Conservation (phyloP, 345 rosid species). For the Pistacia vera region DNA sequence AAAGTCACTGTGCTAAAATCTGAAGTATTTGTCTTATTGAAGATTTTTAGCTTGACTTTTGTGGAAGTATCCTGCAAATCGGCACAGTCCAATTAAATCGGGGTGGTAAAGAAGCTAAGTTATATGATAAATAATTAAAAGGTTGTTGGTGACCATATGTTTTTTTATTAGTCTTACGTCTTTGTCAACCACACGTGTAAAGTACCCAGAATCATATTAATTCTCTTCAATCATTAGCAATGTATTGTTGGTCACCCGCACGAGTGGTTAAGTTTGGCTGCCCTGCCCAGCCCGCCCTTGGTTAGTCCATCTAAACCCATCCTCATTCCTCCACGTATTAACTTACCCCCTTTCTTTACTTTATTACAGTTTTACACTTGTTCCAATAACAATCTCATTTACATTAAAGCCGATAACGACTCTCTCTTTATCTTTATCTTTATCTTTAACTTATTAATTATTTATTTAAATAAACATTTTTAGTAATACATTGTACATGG, state of each 20-base stretch:
- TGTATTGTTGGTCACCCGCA: slow-evolving; percentile 31
- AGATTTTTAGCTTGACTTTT: slow-evolving; percentile 2
- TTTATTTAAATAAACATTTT: too few species aligned
- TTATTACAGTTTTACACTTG: too few species aligned
- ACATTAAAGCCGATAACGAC: too few species aligned
- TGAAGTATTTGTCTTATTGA: not conserved
- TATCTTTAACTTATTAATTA: too few species aligned
- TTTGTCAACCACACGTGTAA: slow-evolving; percentile 23
- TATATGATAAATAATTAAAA: not conserved
- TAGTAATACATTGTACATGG: too few species aligned
- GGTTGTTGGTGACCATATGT: not conserved
- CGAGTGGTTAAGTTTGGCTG: slow-evolving; percentile 24
- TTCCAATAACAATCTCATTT: too few species aligned
- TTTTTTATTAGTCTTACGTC: not conserved
- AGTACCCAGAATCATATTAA: not conserved
- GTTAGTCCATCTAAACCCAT: not conserved
- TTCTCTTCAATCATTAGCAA: slow-evolving; percentile 29
- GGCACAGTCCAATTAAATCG: not conserved
- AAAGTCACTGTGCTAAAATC: not conserved
- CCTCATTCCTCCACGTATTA: not conserved
- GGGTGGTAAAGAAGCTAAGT: slow-evolving; percentile 15
- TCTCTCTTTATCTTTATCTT: too few species aligned
- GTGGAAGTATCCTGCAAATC: not conserved
- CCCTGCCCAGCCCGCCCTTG: not conserved
- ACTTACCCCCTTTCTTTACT: not conserved